These are phyloP conservation scores for Xylariaceae sp. DNA, from an alignment of 2,329 filamentous ascomycete species.

Conservation along the genomic window DNA sequence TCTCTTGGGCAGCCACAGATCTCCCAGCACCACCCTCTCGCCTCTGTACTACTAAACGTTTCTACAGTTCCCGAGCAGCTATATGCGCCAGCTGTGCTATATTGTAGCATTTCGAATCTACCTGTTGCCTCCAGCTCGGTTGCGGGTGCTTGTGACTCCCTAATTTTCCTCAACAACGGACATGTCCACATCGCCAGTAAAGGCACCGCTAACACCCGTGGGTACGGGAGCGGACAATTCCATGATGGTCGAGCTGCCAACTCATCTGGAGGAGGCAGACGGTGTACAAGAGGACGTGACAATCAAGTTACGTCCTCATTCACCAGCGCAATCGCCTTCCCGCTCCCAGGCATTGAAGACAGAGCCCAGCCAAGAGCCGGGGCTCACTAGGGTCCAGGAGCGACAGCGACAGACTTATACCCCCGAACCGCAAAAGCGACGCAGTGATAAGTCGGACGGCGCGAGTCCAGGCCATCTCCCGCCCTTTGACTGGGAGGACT, in stretches of 20 bases:
- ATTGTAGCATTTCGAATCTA: too few species aligned
- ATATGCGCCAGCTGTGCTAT: too few species aligned
- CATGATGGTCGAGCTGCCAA: constrained; percentile 24
- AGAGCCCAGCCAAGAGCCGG: constrained; percentile 10
- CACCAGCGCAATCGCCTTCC: constrained; percentile 13
- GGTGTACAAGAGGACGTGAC: constrained; percentile 16
- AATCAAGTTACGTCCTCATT: constrained; percentile 14
- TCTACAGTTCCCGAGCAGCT: too few species aligned
- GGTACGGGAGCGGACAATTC: constrained; percentile 16
- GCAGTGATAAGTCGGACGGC: constrained; percentile 24
- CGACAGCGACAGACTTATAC: constrained; percentile 19
- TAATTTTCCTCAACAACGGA: too few species aligned
- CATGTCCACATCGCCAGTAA: constrained; percentile 15
- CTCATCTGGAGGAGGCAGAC: constrained; percentile 14
- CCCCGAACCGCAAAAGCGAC: constrained; percentile 31
- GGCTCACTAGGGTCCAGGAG: constrained; percentile 10
- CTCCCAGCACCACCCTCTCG: too few species aligned
- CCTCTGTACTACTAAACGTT: too few species aligned
- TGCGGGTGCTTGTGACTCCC: too few species aligned
- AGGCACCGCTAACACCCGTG: constrained; percentile 13
- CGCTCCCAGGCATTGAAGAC: constrained; percentile 10
- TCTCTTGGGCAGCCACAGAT: too few species aligned
- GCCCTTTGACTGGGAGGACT: constrained; percentile 69
- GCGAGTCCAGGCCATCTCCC: constrained; percentile 44
- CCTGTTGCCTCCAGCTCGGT: too few species aligned